Conservation (phyloP, 2,329 filamentous ascomycete species). For the Bipolaris cookei region DNA sequence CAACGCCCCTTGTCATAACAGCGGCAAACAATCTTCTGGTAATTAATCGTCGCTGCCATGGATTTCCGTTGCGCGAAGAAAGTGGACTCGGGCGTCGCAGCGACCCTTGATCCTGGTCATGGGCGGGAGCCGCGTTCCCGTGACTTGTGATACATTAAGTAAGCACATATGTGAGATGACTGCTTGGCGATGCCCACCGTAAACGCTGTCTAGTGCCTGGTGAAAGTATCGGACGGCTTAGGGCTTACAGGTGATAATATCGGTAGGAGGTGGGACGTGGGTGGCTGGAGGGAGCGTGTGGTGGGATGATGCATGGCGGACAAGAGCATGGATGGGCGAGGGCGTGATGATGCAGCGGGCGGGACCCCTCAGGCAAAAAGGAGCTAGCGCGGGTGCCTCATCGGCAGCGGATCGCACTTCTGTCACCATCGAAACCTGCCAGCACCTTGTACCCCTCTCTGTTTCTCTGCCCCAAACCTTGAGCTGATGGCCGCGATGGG, state of each 20-base stretch:
- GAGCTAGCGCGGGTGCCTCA: slow-evolving; percentile 25
- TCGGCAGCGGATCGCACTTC: slow-evolving; percentile 29
- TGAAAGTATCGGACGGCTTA: background rate
- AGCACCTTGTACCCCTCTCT: slow-evolving; percentile 32
- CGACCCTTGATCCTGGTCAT: slow-evolving; percentile 1
- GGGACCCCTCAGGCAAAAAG: slow-evolving; percentile 25
- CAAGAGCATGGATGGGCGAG: background rate
- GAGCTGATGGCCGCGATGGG: slow-evolving; percentile 2
- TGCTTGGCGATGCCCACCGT: background rate
- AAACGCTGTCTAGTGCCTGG: background rate
- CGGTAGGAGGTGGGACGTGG: too few species aligned
- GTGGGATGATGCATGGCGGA: background rate
- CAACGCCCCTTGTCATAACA: background rate
- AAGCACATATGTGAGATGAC: too few species aligned
- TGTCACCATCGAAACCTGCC: slow-evolving; percentile 31
- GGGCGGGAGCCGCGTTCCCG: slow-evolving; percentile 1
- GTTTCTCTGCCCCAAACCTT: slow-evolving; percentile 12
- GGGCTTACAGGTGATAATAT: too few species aligned
- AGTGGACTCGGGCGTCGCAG: background rate
- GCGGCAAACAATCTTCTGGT: background rate
- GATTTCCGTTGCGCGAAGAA: background rate
- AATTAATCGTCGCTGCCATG: background rate
- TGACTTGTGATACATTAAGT: background rate
- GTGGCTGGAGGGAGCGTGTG: background rate
- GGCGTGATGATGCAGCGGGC: slow-evolving; percentile 12